These are phyloP conservation scores for Aristolochia californica DNA, from an alignment of 164 flowering plant genomes.

Conservation along the genomic window DNA sequence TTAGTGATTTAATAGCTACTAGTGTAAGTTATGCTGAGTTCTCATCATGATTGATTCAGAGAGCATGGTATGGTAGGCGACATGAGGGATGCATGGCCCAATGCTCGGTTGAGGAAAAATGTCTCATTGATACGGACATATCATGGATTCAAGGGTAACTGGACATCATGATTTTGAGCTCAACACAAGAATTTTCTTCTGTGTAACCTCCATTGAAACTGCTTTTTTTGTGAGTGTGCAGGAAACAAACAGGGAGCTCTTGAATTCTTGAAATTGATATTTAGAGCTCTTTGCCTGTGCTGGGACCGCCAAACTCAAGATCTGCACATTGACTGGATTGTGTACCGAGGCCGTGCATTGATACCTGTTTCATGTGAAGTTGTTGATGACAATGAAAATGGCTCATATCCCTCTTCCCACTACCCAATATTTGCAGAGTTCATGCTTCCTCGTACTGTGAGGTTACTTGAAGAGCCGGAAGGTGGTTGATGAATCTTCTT, in stretches of 20 bases:
- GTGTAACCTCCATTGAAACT: neutral
- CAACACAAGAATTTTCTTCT: neutral
- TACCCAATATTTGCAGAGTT: constrained; percentile 82
- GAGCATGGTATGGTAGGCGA: constrained; percentile 96
- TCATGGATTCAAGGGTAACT: constrained; percentile 89
- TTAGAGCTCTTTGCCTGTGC: constrained; percentile 92
- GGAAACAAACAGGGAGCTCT: constrained; percentile 85
- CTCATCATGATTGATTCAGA: constrained; percentile 22
- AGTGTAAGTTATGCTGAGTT: constrained; percentile 1
- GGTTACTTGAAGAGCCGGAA: constrained; percentile 47
- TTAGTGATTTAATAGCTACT: neutral
- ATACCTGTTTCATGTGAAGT: constrained; percentile 74
- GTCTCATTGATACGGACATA: constrained; percentile 72
- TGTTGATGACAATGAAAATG: constrained; percentile 76
- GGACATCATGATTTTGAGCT: neutral
- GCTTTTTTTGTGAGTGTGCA: constrained; percentile 16
- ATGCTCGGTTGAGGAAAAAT: constrained; percentile 81
- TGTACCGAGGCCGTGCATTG: constrained; percentile 79
- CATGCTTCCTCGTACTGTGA: constrained; percentile 82
- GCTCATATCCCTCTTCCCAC: constrained; percentile 84
- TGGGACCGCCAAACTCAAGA: constrained; percentile 99
- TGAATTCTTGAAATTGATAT: constrained; percentile 72
- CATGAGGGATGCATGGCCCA: constrained; percentile 97
- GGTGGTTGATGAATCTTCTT: neutral
- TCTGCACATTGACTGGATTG: constrained; percentile 86